Evolutionary conservation across 257 asterid species (phyloP).

Genomic region (Gentiana straminea): DNA sequence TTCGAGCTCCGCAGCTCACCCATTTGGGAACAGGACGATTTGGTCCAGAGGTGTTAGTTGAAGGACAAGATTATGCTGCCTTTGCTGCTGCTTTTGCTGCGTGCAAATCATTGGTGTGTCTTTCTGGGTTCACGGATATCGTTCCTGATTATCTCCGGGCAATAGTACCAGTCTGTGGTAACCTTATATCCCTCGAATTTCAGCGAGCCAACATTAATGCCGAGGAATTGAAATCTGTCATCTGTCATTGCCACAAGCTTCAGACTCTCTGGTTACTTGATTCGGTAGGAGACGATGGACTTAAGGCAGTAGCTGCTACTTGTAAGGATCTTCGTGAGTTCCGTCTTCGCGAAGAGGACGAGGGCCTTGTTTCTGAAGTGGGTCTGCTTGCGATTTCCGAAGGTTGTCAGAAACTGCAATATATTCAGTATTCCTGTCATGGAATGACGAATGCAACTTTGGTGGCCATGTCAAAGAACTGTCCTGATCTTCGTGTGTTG

Average conservation of each 20-base stretch:
- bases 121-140: conserved; percentile 42
- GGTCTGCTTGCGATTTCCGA: conserved; percentile 45
- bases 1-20: conserved; percentile 49
- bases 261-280: conserved; percentile 36
- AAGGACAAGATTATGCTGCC: conserved; percentile 29
- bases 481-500: conserved; percentile 38
- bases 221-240: conserved; percentile 36
- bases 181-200: conserved; percentile 35
- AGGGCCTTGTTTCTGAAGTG: conserved; percentile 40
- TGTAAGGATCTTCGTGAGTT: conserved; percentile 46
- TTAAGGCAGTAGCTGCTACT: conserved; percentile 39
- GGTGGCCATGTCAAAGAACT: conserved; percentile 40
- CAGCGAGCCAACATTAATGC: conserved; percentile 31
- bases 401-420: conserved; percentile 45
- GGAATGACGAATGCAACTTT: conserved; percentile 48
- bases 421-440: conserved; percentile 41
- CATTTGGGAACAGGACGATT: conserved; percentile 46
- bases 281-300: conserved; percentile 14
- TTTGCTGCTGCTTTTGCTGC: conserved; percentile 36
- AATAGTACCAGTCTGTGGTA: conserved; percentile 42
- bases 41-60: conserved; percentile 6
- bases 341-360: conserved; percentile 42
- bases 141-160: conserved; percentile 29
- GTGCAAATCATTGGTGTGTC: conserved; percentile 37
- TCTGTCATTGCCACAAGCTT: conserved; percentile 32